Evolutionary conservation across 805 yeast species (phyloP), one percentile per base, ranked within the genome.

Genomic region (Phaffomyces thermotolerans): DNA sequence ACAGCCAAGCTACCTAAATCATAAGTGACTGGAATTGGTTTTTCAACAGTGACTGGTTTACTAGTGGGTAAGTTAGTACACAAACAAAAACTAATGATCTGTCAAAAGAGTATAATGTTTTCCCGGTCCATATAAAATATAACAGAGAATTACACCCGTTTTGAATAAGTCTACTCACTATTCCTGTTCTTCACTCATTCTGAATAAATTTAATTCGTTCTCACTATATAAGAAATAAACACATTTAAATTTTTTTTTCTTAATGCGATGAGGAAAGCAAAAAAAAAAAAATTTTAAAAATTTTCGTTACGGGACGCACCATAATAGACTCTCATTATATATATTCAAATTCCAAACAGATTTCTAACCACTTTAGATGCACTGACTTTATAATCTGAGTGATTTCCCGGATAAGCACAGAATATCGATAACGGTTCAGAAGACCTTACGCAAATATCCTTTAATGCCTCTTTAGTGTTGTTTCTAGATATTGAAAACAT

Each of bases 1-100:
- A 85, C 86, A 6, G 96, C 84, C 43, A 93, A 72, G 63, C 91
- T 85, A 31, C 99, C 99, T 49, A 91, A 68, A 63, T 93, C 99
- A 60, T 76, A 91, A 4, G 79, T 71, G 40, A 85, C 93, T 24
- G 98, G 97, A 48, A 93, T 87, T 25, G 84, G 84, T 64, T 90
- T 90, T 39, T 87, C 95, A 31, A 93, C 98, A 4, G 90, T 83
- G 31, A 85, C 90, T 13, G 95, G 86, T 58, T 82, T 81, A 47
- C 71, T 51, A 34, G 9, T 4, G 8, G 8, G 8, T 5, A 9
- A 8, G 35, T 33, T 33, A 33, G 35, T 17, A 33, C n/a, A n/a
- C n/a, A n/a, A n/a, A n/a, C n/a, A n/a, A n/a, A n/a, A n/a, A n/a
- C n/a, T n/a, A n/a, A n/a, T n/a, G n/a, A n/a, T n/a, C n/a, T n/a